Evolutionary conservation across 78 protist genomes (phyloP), one percentile per base, ranked within the genome.

Genomic region (Dictyostelium brefeldianum): DNA sequence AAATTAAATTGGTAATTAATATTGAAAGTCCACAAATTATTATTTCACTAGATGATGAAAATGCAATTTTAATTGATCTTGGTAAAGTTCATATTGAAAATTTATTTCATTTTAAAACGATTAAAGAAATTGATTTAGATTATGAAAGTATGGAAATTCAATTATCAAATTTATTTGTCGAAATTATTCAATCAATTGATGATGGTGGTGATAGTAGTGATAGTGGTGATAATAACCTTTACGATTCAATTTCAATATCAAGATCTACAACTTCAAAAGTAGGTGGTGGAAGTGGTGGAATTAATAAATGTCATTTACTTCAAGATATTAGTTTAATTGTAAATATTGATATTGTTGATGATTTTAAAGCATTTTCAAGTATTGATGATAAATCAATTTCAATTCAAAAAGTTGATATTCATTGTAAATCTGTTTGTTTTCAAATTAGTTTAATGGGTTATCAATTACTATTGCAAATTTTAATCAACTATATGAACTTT

Each of bases 71-170:
- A n/a, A 51, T 87, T n/a, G 81, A 87, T 77, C 41, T 87, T 17
- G 93, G 93, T 46, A 74, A 77, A 70, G 27, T 87, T 50, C 83
- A 87, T 59, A 47, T 74, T 27, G 84, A 87, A 6, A 77, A 87
- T 64, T 43, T 87, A 15, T 87, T 64, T 47, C 65, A 59, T 27
- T 65, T 14, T 25, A 56, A 51, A 20, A 43, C n/a, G 0, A 22
- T 48, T 12, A 31, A 15, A 27, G 56, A 27, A 15, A 69, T 48
- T 5, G 29, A n/a, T 22, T 22, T 87, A 20, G 41, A 31, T 18
- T 87, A 46, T 77, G 78, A 77, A 14, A 50, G 67, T 29, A 59
- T 87, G 84, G 85, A 87, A 22, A 77, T 87, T 47, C 83, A 78
- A 47, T 27, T 87, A 54, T 71, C 85, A 3, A 25, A 41, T 22